Conservation (phyloP, 2,329 filamentous ascomycete genomes). For the Hymenoscyphus fructigenus region DNA sequence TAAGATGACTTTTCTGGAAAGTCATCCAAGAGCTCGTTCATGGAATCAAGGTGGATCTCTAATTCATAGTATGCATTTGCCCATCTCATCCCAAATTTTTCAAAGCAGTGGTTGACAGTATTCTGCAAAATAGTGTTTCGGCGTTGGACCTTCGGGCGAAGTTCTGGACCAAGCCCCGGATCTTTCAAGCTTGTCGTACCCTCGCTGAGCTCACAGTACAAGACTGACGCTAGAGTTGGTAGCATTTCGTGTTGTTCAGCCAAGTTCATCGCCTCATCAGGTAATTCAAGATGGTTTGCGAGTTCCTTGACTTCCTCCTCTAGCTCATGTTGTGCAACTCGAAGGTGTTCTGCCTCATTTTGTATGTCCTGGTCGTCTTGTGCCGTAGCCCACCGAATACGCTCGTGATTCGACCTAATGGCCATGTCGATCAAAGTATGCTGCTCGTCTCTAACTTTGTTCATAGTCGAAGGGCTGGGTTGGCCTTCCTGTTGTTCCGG, state of each 20-base stretch:
- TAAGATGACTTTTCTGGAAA: constrained; percentile 65
- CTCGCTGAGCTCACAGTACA: constrained; percentile 30
- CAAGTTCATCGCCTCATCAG: constrained; percentile 57
- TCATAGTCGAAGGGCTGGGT: constrained; percentile 33
- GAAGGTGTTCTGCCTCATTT: constrained; percentile 49
- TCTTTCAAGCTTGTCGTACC: constrained; percentile 8
- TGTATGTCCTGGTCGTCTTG: constrained; percentile 49
- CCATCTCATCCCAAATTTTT: constrained; percentile 50
- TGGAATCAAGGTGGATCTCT: constrained; percentile 65
- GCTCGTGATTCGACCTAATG: constrained; percentile 59
- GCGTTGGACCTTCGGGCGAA: background rate
- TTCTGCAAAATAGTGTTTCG: constrained; percentile 24
- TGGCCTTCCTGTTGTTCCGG: constrained; percentile 26
- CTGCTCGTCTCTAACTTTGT: constrained; percentile 51
- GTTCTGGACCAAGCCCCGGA: background rate
- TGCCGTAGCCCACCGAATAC: constrained; percentile 55
- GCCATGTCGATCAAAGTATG: constrained; percentile 55
- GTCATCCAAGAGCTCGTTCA: constrained; percentile 69
- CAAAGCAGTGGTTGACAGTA: constrained; percentile 45
- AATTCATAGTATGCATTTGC: constrained; percentile 76
- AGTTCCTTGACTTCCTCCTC: constrained; percentile 47
- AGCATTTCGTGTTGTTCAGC: constrained; percentile 65
- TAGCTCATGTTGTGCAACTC: constrained; percentile 41
- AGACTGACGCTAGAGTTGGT: constrained; percentile 55
- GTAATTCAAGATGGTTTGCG: constrained; percentile 48